Evolutionary conservation across 805 yeast species (phyloP).

Genomic region (Candida mattraensis): DNA sequence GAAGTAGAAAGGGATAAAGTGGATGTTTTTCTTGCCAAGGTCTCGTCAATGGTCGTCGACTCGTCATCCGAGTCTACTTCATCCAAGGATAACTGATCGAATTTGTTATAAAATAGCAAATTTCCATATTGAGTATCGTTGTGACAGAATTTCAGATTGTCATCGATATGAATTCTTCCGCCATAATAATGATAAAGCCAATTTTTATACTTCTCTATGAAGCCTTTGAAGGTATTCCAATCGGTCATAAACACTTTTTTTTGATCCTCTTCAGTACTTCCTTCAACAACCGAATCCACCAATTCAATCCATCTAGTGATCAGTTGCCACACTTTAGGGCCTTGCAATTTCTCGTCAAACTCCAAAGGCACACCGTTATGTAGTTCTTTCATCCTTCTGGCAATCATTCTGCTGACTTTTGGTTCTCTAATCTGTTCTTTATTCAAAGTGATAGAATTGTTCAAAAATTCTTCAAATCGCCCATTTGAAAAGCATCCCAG

Average conservation of each 20-base stretch:
- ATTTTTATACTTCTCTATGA: conserved; percentile 51
- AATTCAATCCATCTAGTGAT: conserved; percentile 69
- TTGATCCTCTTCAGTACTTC: conserved; percentile 38
- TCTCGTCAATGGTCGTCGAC: conserved; percentile 14
- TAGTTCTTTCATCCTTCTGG: conserved; percentile 94
- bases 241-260: conserved; percentile 42
- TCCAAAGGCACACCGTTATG: conserved; percentile 76
- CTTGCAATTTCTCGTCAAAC: conserved; percentile 50
- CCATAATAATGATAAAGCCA: conserved; percentile 62
- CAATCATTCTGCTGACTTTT: conserved; percentile 77
- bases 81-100: conserved; percentile 26
- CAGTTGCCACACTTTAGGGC: conserved; percentile 70
- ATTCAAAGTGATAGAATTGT: conserved; percentile 75
- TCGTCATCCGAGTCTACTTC: conserved; percentile 31
- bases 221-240: conserved; percentile 49
- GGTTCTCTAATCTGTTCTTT: conserved; percentile 73
- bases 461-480: conserved; percentile 88
- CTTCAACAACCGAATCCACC: conserved; percentile 44
- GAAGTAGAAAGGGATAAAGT: conserved; percentile 19
- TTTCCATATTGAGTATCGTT: conserved; percentile 98
- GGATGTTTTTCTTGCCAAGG: conserved; percentile 19
- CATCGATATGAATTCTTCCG: conserved; percentile 37
- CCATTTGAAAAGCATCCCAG: conserved; percentile 92
- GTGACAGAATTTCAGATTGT: conserved; percentile 78
- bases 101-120: conserved; percentile 53